Evolutionary conservation across 106 monocot genomes (phyloP).

Genomic region (Gastrodia elata): DNA sequence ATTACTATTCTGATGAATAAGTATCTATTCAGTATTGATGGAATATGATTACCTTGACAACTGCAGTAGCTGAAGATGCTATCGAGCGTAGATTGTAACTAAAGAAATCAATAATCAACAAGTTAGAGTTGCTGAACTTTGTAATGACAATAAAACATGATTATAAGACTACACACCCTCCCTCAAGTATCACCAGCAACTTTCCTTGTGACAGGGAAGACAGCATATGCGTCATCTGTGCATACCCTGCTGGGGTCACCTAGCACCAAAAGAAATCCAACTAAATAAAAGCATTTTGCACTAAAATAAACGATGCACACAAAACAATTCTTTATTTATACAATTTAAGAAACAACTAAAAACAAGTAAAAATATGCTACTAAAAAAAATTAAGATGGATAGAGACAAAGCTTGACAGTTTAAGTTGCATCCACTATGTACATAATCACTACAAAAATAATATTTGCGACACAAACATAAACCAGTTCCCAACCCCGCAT

Average conservation of each 20-base stretch:
- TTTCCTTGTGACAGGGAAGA: constrained; percentile 50
- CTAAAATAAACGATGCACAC: not conserved
- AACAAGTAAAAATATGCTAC: not conserved
- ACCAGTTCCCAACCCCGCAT: not conserved
- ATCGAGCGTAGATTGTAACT: constrained; percentile 93
- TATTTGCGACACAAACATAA: not conserved
- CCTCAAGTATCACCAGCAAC: constrained; percentile 85
- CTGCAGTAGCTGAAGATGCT: constrained; percentile 81
- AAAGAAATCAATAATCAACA: constrained; percentile 5
- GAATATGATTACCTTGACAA: constrained; percentile 58
- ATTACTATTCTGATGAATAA: not conserved
- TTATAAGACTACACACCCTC: constrained; percentile 51
- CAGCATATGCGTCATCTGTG: constrained; percentile 84
- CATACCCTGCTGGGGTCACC: constrained; percentile 92
- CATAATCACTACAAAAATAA: not conserved
- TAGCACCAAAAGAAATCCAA: constrained; percentile 15
- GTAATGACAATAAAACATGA: constrained; percentile 5
- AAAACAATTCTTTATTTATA: not conserved
- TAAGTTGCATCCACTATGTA: not conserved
- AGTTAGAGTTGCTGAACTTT: constrained; percentile 1
- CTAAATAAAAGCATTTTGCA: not conserved
- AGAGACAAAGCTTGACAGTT: not conserved
- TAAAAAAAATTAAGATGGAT: not conserved
- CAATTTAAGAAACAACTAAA: not conserved
- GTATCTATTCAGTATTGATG: not conserved